Evolutionary conservation across 495 filamentous ascomycete genomes (phyloP).

Genomic region (Trypethelium eluteriae): DNA sequence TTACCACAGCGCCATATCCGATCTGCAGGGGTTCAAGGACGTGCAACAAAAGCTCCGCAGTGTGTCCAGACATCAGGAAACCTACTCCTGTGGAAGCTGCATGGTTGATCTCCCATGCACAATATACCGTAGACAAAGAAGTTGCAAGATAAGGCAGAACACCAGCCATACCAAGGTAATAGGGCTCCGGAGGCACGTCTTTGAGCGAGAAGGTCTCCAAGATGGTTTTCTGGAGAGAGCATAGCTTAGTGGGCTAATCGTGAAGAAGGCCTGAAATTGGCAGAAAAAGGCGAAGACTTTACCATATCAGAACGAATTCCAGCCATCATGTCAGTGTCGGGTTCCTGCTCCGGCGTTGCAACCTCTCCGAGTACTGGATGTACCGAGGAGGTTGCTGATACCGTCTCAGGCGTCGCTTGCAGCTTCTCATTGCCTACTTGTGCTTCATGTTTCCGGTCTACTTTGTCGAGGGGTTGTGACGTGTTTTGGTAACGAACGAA

Average conservation of each 20-base stretch:
- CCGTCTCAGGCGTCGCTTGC: conserved; percentile 48
- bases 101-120: conserved; percentile 51
- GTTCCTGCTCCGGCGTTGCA: conserved; percentile 25
- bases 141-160: conserved; percentile 86
- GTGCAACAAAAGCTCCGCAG: conserved; percentile 64
- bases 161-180: conserved; percentile 77
- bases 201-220: conserved; percentile 78
- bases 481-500: conserved; percentile 23
- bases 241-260: conserved; percentile 6
- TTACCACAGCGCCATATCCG: conserved; percentile 83
- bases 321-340: conserved; percentile 51
- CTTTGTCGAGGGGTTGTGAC: conserved; percentile 32
- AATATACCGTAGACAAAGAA: conserved; percentile 76
- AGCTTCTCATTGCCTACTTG: conserved; percentile 45
- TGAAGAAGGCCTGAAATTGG: neutral
- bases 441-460: conserved; percentile 48
- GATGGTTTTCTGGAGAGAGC: conserved; percentile 56
- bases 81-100: conserved; percentile 49
- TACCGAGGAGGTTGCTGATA: conserved; percentile 50
- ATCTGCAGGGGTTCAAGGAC: conserved; percentile 86
- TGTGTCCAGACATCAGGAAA: conserved; percentile 59
- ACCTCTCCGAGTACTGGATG: conserved; percentile 48
- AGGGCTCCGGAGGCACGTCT: conserved; percentile 71
- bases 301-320: conserved; percentile 70
- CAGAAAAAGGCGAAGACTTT: conserved; percentile 29